These are phyloP conservation scores for Hemileccinum rubropunctum DNA, from an alignment of 768 basidiomycete genomes.

Conservation along the genomic window DNA sequence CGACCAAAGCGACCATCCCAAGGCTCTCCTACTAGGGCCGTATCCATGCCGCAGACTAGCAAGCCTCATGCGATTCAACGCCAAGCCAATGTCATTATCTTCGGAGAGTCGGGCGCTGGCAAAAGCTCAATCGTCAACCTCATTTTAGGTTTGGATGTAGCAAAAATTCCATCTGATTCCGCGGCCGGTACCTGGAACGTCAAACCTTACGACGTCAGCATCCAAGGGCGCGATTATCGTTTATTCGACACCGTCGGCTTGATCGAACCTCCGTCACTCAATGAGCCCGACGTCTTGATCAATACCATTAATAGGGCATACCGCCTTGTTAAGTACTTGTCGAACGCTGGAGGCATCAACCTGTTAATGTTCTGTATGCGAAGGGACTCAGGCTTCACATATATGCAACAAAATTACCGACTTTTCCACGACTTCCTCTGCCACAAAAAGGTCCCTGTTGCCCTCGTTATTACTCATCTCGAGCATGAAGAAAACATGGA, in stretches of 20 bases:
- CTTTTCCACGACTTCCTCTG: slow-evolving; percentile 35
- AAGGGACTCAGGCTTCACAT: slow-evolving; percentile 27
- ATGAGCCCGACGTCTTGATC: slow-evolving; percentile 24
- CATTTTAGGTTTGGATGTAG: slow-evolving; percentile 27
- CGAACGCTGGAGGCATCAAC: slow-evolving; percentile 34
- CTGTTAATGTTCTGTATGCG: slow-evolving; percentile 42
- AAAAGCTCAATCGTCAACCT: slow-evolving; percentile 47
- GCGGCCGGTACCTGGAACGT: slow-evolving; percentile 34
- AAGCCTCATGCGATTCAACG: slow-evolving; percentile 9
- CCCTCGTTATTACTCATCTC: slow-evolving; percentile 34
- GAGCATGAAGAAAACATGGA: slow-evolving; percentile 37
- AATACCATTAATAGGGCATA: slow-evolving; percentile 32
- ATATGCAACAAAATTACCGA: slow-evolving; percentile 28
- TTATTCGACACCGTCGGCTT: slow-evolving; percentile 36
- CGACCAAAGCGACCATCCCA: background rate
- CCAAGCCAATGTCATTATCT: slow-evolving; percentile 25
- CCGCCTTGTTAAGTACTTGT: slow-evolving; percentile 32
- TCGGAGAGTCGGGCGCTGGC: slow-evolving; percentile 31
- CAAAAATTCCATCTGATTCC: slow-evolving; percentile 29
- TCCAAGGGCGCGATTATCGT: slow-evolving; percentile 18
- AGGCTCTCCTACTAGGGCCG: background rate
- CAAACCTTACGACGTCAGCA: slow-evolving; percentile 23
- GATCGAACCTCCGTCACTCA: slow-evolving; percentile 25
- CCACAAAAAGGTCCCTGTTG: slow-evolving; percentile 30
- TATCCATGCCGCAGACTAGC: slow-evolving; percentile 4